These are phyloP conservation scores for Cordyceps tenuipes DNA, from an alignment of 2,329 filamentous ascomycete genomes.

Conservation along the genomic window DNA sequence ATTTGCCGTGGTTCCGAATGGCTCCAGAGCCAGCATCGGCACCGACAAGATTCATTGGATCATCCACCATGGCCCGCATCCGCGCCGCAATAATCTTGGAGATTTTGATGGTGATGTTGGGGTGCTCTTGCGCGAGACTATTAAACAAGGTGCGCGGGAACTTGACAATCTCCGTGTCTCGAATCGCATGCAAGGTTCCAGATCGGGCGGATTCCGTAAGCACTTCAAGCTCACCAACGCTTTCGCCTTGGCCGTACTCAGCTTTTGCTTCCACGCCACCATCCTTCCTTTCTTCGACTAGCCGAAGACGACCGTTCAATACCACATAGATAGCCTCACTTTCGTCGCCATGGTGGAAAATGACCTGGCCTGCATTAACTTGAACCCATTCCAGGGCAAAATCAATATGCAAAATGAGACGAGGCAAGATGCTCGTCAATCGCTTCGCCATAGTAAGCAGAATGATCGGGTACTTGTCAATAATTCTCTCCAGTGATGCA, in stretches of 20 bases:
- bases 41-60: slow-evolving; percentile 59
- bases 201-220: slow-evolving; percentile 89
- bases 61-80: slow-evolving; percentile 83
- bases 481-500: slow-evolving; percentile 77
- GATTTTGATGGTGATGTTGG: slow-evolving; percentile 97
- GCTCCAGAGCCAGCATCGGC: slow-evolving; percentile 55
- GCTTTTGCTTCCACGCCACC: slow-evolving; percentile 79
- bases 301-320: slow-evolving; percentile 79
- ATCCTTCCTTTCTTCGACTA: slow-evolving; percentile 73
- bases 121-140: slow-evolving; percentile 92
- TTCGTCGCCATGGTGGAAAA: slow-evolving; percentile 88
- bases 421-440: slow-evolving; percentile 78
- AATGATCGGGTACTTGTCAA: slow-evolving; percentile 86
- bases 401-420: slow-evolving; percentile 90
- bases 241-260: slow-evolving; percentile 95
- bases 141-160: slow-evolving; percentile 96
- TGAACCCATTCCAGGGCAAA: slow-evolving; percentile 98
- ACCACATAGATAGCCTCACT: slow-evolving; percentile 99
- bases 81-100: slow-evolving; percentile 96
- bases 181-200: slow-evolving; percentile 87
- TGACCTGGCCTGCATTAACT: slow-evolving; percentile 87
- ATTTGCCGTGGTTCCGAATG: slow-evolving; percentile 54
- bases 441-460: slow-evolving; percentile 93
- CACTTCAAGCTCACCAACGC: slow-evolving; percentile 92
- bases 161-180: slow-evolving; percentile 92